Conservation (phyloP, 2,329 filamentous ascomycete genomes). For the Colletotrichum theobromicola region DNA sequence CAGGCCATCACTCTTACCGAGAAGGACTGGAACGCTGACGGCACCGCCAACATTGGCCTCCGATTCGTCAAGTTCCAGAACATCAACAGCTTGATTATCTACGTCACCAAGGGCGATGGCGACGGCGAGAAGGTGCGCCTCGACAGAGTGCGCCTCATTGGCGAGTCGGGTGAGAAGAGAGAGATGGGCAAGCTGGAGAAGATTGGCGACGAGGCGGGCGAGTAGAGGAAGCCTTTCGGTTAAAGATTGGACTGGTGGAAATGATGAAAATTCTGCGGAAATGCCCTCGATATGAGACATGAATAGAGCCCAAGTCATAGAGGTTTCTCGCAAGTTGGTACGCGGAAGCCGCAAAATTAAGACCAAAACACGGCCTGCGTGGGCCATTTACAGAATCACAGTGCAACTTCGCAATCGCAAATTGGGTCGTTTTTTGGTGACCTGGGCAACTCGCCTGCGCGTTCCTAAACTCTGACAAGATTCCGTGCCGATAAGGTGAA, state of each 20-base stretch:
- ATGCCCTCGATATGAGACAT: slow-evolving; percentile 15
- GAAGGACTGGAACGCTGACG: slow-evolving; percentile 82
- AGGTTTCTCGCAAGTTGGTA: not conserved
- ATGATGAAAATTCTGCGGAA: not conserved
- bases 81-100: slow-evolving; percentile 83
- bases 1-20: slow-evolving; percentile 78
- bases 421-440: not conserved
- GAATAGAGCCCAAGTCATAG: slow-evolving; percentile 17
- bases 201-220: slow-evolving; percentile 77
- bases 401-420: not conserved
- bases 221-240: slow-evolving; percentile 41
- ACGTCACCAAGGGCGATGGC: slow-evolving; percentile 85
- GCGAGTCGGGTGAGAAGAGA: slow-evolving; percentile 89
- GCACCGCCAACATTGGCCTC: slow-evolving; percentile 74
- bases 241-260: not conserved
- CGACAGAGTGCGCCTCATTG: slow-evolving; percentile 80
- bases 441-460: not conserved
- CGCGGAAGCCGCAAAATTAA: not conserved
- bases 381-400: not conserved
- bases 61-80: slow-evolving; percentile 99
- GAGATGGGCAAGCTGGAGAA: slow-evolving; percentile 96
- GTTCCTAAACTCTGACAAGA: not conserved
- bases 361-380: not conserved
- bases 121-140: slow-evolving; percentile 86
- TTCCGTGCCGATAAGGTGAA: no score